A percentile compares a stretch with the other conserved stretches of the same genome.
These are phyloP conservation scores for Xylariales sp. DNA, from an alignment of 2,329 filamentous ascomycete genomes.

Conservation along the genomic window DNA sequence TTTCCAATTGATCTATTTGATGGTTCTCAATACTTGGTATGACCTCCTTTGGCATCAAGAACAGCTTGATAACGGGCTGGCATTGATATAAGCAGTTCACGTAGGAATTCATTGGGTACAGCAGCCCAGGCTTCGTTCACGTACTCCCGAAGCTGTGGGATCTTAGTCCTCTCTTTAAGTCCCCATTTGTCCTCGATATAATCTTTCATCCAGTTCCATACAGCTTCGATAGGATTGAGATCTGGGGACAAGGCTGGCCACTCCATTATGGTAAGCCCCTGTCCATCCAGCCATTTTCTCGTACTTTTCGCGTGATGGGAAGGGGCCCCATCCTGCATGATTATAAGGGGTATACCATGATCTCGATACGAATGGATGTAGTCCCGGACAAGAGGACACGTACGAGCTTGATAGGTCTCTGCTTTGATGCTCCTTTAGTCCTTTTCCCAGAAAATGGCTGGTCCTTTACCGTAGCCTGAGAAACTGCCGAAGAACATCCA, in stretches of 20 bases:
- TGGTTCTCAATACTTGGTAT: too few species aligned
- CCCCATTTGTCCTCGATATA: conserved; percentile 3
- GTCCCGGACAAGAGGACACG: not conserved
- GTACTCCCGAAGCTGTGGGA: not conserved
- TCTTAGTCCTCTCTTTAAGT: not conserved
- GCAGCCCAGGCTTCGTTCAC: conserved; percentile 1
- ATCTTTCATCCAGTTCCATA: conserved; percentile 5
- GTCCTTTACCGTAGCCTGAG: conserved; percentile 2
- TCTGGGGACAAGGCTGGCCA: conserved; percentile 2
- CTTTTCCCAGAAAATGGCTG: conserved; percentile 2
- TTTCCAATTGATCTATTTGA: too few species aligned
- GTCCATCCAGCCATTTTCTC: not conserved
- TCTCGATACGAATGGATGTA: not conserved
- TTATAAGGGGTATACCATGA: not conserved
- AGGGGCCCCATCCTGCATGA: not conserved
- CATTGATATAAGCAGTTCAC: not conserved
- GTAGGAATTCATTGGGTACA: not conserved
- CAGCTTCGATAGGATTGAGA: conserved; percentile 3
- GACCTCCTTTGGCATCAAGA: not conserved
- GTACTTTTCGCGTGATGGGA: not conserved
- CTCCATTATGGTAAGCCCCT: not conserved
- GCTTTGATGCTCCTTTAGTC: not conserved
- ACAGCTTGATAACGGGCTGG: conserved; percentile 3
- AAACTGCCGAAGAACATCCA: conserved; percentile 7
- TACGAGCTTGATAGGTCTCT: not conserved